A percentile compares a stretch with the other conserved stretches of the same genome.
Evolutionary conservation across 805 yeast genomes (phyloP).

Genomic region (Ogataea pignaliae): DNA sequence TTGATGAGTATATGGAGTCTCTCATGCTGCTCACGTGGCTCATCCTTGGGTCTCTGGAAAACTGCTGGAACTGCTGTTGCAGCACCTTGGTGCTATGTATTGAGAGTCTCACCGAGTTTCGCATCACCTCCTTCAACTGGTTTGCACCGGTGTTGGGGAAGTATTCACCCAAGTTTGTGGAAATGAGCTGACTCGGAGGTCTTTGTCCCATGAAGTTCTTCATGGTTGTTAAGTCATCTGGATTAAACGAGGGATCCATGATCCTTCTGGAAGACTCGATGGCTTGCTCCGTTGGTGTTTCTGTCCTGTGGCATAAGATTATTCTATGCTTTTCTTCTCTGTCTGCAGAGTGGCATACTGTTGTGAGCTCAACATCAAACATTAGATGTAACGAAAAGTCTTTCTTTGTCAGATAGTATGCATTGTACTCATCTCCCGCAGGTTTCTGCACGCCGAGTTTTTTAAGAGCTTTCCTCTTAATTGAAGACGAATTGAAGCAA

Average conservation of each 20-base stretch:
- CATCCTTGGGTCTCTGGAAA: neutral
- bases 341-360: slow-evolving; percentile 74
- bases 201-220: slow-evolving; percentile 75
- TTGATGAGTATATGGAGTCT: slow-evolving; percentile 22
- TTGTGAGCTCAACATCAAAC: slow-evolving; percentile 75
- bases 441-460: slow-evolving; percentile 45
- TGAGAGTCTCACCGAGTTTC: slow-evolving; percentile 80
- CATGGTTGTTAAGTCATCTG: slow-evolving; percentile 16
- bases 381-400: slow-evolving; percentile 41
- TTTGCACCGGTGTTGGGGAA: slow-evolving; percentile 79
- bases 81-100: slow-evolving; percentile 32
- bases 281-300: slow-evolving; percentile 48
- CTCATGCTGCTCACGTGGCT: slow-evolving; percentile 3
- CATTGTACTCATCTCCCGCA: slow-evolving; percentile 48
- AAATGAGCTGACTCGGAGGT: slow-evolving; percentile 89
- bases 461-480: slow-evolving; percentile 64
- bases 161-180: slow-evolving; percentile 83
- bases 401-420: slow-evolving; percentile 49
- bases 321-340: slow-evolving; percentile 65
- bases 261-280: slow-evolving; percentile 7
- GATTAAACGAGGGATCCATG: slow-evolving; percentile 1
- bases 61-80: slow-evolving; percentile 11
- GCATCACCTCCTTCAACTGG: slow-evolving; percentile 71
- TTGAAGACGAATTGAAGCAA: slow-evolving; percentile 75
- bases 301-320: slow-evolving; percentile 61